Percentiles rank a stretch among this genome's conserved stretches.
Evolutionary conservation across 129 eudicot genomes (phyloP).

Genomic region (Flaveria trinervia): DNA sequence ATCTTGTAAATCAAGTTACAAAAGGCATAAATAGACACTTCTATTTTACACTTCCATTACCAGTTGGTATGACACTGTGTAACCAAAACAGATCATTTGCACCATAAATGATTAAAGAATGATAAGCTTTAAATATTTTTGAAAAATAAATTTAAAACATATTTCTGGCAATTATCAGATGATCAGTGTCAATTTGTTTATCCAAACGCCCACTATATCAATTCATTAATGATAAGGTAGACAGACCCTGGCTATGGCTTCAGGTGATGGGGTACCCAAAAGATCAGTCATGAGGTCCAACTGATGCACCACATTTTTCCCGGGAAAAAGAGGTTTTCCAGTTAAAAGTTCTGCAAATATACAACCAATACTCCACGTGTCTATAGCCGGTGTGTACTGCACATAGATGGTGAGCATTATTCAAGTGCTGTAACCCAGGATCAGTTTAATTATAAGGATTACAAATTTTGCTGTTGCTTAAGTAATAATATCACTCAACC

Average conservation of each 20-base stretch:
- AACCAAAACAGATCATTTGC: not conserved
- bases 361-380: conserved; percentile 99
- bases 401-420: conserved; percentile 9
- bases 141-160: not conserved
- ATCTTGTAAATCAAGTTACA: too few species aligned
- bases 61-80: not conserved
- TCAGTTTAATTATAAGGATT: not conserved
- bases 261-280: conserved; percentile 92
- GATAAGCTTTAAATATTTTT: not conserved
- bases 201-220: not conserved
- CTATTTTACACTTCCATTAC: not conserved
- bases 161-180: not conserved
- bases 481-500: not conserved
- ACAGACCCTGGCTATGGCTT: conserved; percentile 86
- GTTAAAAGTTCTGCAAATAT: conserved; percentile 94
- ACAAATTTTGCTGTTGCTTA: not conserved
- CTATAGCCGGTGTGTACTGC: conserved; percentile 99
- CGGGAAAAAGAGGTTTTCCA: conserved; percentile 91
- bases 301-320: conserved; percentile 94
- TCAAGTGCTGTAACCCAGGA: too few species aligned
- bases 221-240: conserved; percentile 7
- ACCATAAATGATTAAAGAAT: not conserved
- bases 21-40: not conserved
- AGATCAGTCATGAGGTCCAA: conserved; percentile 92
- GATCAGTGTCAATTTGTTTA: not conserved